Percentiles rank a stretch among this genome's conserved stretches.
These are phyloP conservation scores for Chlorella sp. DNA, from an alignment of 139 green algal species.

Conservation along the genomic window DNA sequence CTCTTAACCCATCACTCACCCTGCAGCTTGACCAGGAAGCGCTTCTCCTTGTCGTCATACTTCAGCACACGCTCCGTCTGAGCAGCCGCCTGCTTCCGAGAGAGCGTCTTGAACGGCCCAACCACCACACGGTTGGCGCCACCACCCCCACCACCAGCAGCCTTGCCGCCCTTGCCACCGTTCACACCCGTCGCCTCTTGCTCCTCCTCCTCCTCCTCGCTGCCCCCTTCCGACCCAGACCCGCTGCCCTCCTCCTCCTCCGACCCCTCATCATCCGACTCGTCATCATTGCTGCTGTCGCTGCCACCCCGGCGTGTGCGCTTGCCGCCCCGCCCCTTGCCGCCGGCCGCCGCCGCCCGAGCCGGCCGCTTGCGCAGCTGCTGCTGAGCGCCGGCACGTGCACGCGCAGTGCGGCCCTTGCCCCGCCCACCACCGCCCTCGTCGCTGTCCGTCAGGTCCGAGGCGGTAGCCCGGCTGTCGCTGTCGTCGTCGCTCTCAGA, in stretches of 20 bases:
- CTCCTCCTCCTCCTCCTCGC: neutral
- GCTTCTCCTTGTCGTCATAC: conserved; percentile 11
- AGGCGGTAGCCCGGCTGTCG: too few relatives aligned
- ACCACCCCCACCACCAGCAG: neutral
- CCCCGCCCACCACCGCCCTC: too few relatives aligned
- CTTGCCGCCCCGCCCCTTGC: neutral
- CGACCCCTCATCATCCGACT: neutral
- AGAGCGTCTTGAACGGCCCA: too few relatives aligned
- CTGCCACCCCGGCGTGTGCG: neutral
- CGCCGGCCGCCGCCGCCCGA: neutral
- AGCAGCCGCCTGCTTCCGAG: neutral
- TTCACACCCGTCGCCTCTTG: neutral
- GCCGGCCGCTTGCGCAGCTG: neutral
- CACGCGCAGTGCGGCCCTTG: neutral
- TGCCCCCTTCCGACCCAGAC: neutral
- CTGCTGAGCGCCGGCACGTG: neutral
- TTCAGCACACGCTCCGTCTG: conserved; percentile 13
- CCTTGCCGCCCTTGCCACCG: neutral
- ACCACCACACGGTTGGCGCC: too few relatives aligned
- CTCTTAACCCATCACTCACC: conserved; percentile 22
- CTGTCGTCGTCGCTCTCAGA: too few relatives aligned
- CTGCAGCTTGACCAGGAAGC: conserved; percentile 50
- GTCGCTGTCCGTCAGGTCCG: too few relatives aligned
- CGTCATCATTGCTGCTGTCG: neutral
- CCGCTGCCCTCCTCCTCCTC: neutral